These are phyloP conservation scores for Stachybotrys chlorohalonatus DNA, from an alignment of 2,329 filamentous ascomycete genomes.

Conservation along the genomic window DNA sequence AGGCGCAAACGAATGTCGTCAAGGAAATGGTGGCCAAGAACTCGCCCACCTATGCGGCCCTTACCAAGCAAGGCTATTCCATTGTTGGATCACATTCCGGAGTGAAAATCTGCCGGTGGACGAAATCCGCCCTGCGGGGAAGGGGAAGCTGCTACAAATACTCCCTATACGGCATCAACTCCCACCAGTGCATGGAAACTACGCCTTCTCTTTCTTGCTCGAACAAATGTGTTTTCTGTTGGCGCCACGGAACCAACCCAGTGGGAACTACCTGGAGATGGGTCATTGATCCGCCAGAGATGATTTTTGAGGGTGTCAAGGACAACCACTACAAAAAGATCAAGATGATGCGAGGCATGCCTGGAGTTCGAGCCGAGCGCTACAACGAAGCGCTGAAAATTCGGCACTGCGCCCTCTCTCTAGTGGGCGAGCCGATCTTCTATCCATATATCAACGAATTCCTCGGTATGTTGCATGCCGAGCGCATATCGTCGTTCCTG, in stretches of 20 bases:
- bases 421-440: conserved; percentile 98
- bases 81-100: conserved; percentile 94
- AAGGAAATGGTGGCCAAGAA: conserved; percentile 94
- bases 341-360: conserved; percentile 90
- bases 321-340: conserved; percentile 94
- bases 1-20: conserved; percentile 31
- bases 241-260: conserved; percentile 94
- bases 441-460: conserved; percentile 97
- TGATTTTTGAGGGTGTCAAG: conserved; percentile 87
- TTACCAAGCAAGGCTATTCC: conserved; percentile 94
- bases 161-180: conserved; percentile 94
- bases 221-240: conserved; percentile 99
- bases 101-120: conserved; percentile 98
- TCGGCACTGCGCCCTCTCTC: conserved; percentile 80
- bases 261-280: conserved; percentile 96
- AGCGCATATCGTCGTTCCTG: conserved; percentile 86
- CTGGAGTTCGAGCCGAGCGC: conserved; percentile 82
- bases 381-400: conserved; percentile 92
- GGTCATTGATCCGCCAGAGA: conserved; percentile 82
- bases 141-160: conserved; percentile 96
- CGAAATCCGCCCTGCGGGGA: conserved; percentile 88
- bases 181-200: conserved; percentile 97
- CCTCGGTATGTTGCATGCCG: conserved; percentile 68
- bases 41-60: conserved; percentile 77
- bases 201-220: conserved; percentile 92